Base-by-base conservation (phyloP, 352 stramenopile species). In the Discostella stelligera region DNA sequence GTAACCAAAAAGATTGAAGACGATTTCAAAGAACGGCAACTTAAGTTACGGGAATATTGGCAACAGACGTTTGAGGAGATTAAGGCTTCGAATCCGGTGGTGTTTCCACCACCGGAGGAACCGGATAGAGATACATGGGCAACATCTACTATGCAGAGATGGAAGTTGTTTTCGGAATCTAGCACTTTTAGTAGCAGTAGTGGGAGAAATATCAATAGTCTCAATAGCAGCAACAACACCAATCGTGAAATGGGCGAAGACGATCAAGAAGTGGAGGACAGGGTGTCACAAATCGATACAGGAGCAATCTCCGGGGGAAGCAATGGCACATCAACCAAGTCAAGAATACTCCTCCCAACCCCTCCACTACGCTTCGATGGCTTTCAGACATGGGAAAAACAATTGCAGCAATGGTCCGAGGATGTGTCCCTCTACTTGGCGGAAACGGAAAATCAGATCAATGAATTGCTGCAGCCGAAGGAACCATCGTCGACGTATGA, bases 351-450 rank as follows among this genome's bases (percentile, higher is more conserved):
- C 6, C 37, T 18, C 11, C 53, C 48, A 23, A 70, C 25, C 14
- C 48, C 21, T 52, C 61, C 74, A 48, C 58, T 62, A 21, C 59
- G 85, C 23, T 91, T 89, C 67, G 83, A 91, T 41, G 85, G 83
- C 16, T 88, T 89, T 64, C 44, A 71, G 46, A 85, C 77, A 5
- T 91, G 85, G 85, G 85, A 91, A 27, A 85, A 78, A 44, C 61
- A 82, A 32, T 61, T 91, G 11, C 80, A 90, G 55, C 69, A 91
- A 58, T 90, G 83, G 85, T 78, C 71, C 10, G 85, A 91, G 30
- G 85, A 91, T 65, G 71, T 90, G 13, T 79, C 85, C 25, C 55
- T 77, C 14, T 90, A 91, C 65, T 61, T 90, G n/a, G 63, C 80
- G 0, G 74, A 82, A 64, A 75, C 67, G 16, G 66, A 83, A 56